Evolutionary conservation across 371 early-diverging fungal species (phyloP), one percentile per base, ranked within the genome.

Genomic region (Actinomortierella wolfii): DNA sequence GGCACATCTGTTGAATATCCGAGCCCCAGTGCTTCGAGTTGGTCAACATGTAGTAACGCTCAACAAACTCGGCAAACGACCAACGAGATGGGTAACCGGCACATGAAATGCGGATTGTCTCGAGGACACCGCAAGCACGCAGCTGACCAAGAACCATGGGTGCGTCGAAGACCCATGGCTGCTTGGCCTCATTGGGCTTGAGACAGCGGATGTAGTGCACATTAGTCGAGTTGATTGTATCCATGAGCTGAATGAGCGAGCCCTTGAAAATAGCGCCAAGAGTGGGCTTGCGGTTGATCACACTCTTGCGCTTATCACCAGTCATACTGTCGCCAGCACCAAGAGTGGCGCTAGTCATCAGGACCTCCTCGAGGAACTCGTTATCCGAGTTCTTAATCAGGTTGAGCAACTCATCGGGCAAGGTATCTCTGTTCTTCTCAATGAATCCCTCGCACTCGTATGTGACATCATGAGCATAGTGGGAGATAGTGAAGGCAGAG

Each of bases 121-220:
- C 99, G 25, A 99, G 76, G 17, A 99, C 99, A 87, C 99, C 99
- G 82, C 99, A 99, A 41, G 99, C 99, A 55, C 96, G 89, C 51
- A 99, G 77, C 81, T 99, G 99, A 28, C 92, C 79, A 6, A 99
- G 81, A 14, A 99, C 97, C 89, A 95, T 91, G 43, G 86, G 87
- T 24, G 95, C 88, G 54, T 99, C 97, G 67, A 99, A 95, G 18
- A 65, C 81, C 89, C 93, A 93, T 18, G 97, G 86, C 2, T 82
- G 83, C 78, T 98, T 98, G 56, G 87, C 90, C 74, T 92, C 94
- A 80, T 98, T 98, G 15, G 98, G 97, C 76, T 98, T 98, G 79
- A 98, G 95, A 86, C 98, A 98, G 59, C 98, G 94, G 65, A 98
- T 96, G 75, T 99, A 99, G 62, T 94, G 95, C 17, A 95, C 94